Base-by-base conservation (phyloP, 345 rosid genomes). In the Limnanthes douglasii region DNA sequence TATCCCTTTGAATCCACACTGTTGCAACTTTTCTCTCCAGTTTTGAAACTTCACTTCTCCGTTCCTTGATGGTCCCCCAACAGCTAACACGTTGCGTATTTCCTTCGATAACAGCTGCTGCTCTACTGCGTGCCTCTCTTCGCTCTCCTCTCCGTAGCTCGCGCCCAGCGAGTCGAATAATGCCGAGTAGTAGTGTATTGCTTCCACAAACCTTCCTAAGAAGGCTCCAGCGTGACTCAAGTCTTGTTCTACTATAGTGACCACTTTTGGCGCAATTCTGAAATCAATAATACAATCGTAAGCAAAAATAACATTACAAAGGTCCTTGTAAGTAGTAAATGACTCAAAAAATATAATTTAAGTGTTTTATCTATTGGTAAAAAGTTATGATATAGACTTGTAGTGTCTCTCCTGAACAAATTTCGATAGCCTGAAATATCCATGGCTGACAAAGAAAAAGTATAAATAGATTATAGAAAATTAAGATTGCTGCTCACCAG, bases 171-270 rank as follows among this genome's bases (percentile, higher is more conserved):
- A 90, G 34, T 90, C 98, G 14, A 90, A 90, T 31, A 90, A 42
- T 0, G 98, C 98, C 0, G 98, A 90, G 61, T 90, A 90, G 64
- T 90, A 90, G 61, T 90, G 98, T 44, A 90, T 80, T 2, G 98
- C 98, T 51, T 90, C 98, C 50, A 90, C 98, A 21, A 90, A 90
- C 50, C 94, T 62, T 5, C 94, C 98, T 30, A 90, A 47, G 65
- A 90, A 90, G 2, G 96, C 70, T 6, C 98, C 98, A 0, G 80
- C 86, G 3, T 76, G 94, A 57, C 94, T 90, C 49, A 90, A 44
- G 56, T 90, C 96, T 57, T 90, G 98, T 35, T 90, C 98, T 46
- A 90, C 98, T 31, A 90, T 80, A 19, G 98, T 90, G 60, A 90
- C 96, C 13, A 90, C 94, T 60, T 80, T 90, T 8, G 98, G 98